Evolutionary conservation across 148 eudicot genomes (phyloP), one percentile per base, ranked within the genome.

Genomic region (Dianthus caryophyllus): DNA sequence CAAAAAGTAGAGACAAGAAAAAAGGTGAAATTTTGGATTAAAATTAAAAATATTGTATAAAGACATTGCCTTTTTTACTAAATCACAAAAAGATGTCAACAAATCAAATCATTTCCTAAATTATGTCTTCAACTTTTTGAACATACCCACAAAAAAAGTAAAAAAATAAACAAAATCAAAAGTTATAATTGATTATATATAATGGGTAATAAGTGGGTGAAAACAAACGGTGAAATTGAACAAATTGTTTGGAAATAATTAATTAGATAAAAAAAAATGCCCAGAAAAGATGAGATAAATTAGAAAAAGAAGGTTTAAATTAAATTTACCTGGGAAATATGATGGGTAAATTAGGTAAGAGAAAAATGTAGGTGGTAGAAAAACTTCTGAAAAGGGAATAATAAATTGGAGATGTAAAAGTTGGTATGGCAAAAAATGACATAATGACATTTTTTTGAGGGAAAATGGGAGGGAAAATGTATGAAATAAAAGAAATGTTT

Each of bases 21-120:
- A 22, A 63, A 60, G 49, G 58, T 60, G 24, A 62, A 27, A 62
- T 29, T 69, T 62, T 5, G 77, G 76, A 81, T 53, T 73, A 22
- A 39, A 0, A 79, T 77, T 9, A 39, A 36, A 39, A 61, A 20
- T 17, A 39, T 18, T 38, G 26, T 33, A 59, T 59, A 59, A 36
- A 36, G 12, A 36, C 64, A 61, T 61, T 61, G 64, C 64, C 38
- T 61, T 21, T 33, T 41, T 41, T 4, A 38, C 36, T 36, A 61
- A 10, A 56, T 27, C 36, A 29, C 2, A 6, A 24, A 24, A 8
- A 25, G 29, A 41, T 57, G 61, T 57, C 39, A 54, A 54, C 10
- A 26, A 33, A 59, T 61, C 47, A 2, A 38, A 39, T 61, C 17
- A 38, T 39, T 38, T 61, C 48, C 64, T 60, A 31, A 60, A 60